These are phyloP conservation scores for Pseudotulostoma volvatum DNA, from an alignment of 495 filamentous ascomycete species.

Conservation along the genomic window DNA sequence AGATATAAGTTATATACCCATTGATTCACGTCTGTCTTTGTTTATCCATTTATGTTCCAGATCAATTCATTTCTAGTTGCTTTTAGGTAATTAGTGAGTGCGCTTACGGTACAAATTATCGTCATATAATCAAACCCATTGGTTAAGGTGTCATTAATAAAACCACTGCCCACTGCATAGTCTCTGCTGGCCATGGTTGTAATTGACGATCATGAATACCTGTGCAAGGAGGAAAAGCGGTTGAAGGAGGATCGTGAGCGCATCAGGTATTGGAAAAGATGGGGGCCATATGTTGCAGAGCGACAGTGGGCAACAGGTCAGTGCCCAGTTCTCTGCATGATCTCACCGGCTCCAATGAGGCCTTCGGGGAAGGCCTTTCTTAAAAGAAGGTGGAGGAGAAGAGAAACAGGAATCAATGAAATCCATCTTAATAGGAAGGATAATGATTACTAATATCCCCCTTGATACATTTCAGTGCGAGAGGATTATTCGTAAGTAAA, in stretches of 20 bases:
- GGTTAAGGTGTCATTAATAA: no score
- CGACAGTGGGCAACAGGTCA: conserved; percentile 81
- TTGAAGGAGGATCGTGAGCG: conserved; percentile 71
- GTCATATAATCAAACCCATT: no score
- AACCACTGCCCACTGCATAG: no score
- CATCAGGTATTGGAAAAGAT: conserved; percentile 84
- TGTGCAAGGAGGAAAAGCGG: conserved; percentile 74
- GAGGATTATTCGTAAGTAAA: conserved; percentile 77
- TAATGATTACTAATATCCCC: neutral
- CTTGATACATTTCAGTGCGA: conserved; percentile 40
- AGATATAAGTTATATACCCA: no score
- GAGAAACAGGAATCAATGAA: no score
- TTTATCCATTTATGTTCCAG: no score
- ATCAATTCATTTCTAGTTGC: no score
- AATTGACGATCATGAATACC: conserved; percentile 67
- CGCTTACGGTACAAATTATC: no score
- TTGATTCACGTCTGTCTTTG: no score
- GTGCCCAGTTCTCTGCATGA: conserved; percentile 12
- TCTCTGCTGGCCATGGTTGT: conserved; percentile 51
- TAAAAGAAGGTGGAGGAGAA: no score
- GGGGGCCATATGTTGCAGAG: conserved; percentile 50
- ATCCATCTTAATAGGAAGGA: no score
- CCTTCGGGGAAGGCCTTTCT: conserved; percentile 4
- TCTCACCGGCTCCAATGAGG: conserved; percentile 2
- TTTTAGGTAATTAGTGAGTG: no score